Evolutionary conservation across 805 yeast genomes (phyloP), one percentile per base, ranked within the genome.

Genomic region (Monosporozyma siamensis): DNA sequence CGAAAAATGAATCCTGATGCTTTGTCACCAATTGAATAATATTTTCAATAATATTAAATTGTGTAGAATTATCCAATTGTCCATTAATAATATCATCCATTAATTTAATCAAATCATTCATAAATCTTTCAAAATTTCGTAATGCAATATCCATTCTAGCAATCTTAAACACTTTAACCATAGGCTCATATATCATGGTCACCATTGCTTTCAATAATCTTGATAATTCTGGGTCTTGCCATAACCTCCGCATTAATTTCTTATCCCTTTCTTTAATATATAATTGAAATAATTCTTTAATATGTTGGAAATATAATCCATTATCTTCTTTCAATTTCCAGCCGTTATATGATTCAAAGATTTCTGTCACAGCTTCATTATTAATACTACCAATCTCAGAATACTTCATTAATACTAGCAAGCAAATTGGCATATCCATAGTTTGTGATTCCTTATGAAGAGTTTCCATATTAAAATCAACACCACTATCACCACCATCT

Each of bases 171-270:
- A 85, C 69, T 23, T 70, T 70, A 43, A 84, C 80, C 57, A 85
- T 65, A 1, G 94, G 92, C 48, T 80, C 81, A 56, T 82, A 84
- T 48, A 84, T 78, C 48, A 83, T 67, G 2, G 85, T 68, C 38
- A 92, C 70, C 23, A 87, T 67, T 38, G 84, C 85, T 49, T 82
- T 82, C 44, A 89, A 67, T 34, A 90, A 69, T 29, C 71, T 71
- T n/a, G 88, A 79, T 37, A 94, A 66, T 49, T 83, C 85, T 0
- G 90, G 87, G 52, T 89, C 95, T 37, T 77, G 78, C 95, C 95
- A 86, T 34, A 89, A 58, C 54, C 80, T 80, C 52, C 78, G 79
- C 68, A 89, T 63, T 34, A 82, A 65, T 43, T 78, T 76, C 57
- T 86, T 88, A 56, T 90, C 98, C 29, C 77, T 74, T 44, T 76